Percentiles rank a stretch among this genome's conserved stretches.
phyloP scores from a whole-genome alignment of 768 basidiomycete genomes.

The Boletus fagicola region DNA sequence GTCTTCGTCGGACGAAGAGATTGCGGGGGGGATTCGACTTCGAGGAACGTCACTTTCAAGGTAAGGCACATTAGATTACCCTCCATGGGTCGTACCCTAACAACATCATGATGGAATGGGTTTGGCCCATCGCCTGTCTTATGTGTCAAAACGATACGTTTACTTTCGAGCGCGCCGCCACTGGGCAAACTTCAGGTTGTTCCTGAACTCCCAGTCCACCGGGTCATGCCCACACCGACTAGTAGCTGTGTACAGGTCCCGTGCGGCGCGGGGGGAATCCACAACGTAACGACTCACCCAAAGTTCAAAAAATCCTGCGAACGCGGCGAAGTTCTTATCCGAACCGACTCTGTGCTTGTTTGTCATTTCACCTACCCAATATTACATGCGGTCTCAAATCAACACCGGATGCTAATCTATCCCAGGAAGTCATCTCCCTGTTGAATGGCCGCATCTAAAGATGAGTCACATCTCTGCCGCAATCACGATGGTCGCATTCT shows the following conservation, averaged over 20 bases:
- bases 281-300: neutral
- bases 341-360: neutral
- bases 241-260: neutral
- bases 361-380: neutral
- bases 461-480: too few species aligned
- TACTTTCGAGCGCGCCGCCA: neutral
- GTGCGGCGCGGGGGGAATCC: neutral
- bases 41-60: neutral
- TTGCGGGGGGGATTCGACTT: neutral
- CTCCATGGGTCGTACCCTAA: neutral
- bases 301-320: neutral
- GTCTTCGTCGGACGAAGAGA: neutral
- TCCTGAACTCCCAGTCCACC: neutral
- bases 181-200: neutral
- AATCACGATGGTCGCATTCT: neutral
- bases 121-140: neutral
- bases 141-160: neutral
- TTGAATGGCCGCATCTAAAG: neutral
- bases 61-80: neutral
- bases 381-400: neutral
- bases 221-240: neutral
- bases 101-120: neutral
- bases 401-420: neutral
- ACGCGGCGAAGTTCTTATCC: neutral
- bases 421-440: too few species aligned